These are phyloP conservation scores for Kazachstania psychrophila DNA, from an alignment of 805 yeast species.

Conservation along the genomic window DNA sequence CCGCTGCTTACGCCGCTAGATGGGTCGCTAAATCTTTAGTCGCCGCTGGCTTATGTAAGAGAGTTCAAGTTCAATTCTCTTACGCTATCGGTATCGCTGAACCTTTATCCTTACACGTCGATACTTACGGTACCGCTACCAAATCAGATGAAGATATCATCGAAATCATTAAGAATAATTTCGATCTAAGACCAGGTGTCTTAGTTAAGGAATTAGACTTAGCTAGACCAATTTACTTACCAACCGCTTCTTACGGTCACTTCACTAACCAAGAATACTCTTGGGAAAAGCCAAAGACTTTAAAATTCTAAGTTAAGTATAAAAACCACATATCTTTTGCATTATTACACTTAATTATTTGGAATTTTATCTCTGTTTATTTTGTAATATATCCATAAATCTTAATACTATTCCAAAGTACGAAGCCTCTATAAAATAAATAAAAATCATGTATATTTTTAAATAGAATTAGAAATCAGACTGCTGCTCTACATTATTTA, in stretches of 20 bases:
- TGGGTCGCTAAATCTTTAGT: constrained; percentile 99
- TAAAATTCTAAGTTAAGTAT: constrained; percentile 39
- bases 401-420: too few relatives aligned
- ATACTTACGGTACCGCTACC: constrained; percentile 95
- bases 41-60: constrained; percentile 87
- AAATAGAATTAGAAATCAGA: too few relatives aligned
- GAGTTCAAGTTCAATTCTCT: constrained; percentile 96
- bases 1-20: constrained; percentile 99
- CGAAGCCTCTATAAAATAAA: too few relatives aligned
- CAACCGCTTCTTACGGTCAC: constrained; percentile 99
- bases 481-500: too few relatives aligned
- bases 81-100: constrained; percentile 99
- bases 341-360: too few relatives aligned
- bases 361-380: too few relatives aligned
- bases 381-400: too few relatives aligned
- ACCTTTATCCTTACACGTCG: constrained; percentile 95
- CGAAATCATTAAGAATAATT: constrained; percentile 83
- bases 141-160: constrained; percentile 84
- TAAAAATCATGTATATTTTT: too few relatives aligned
- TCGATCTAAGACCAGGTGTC: constrained; percentile 99
- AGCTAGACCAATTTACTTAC: constrained; percentile 98
- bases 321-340: background rate
- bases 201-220: constrained; percentile 92
- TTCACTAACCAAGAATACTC: constrained; percentile 98
- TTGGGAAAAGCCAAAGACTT: constrained; percentile 94